Evolutionary conservation across 2,329 filamentous ascomycete species (phyloP), one percentile per base, ranked within the genome.

Genomic region (Xylogone sp.): DNA sequence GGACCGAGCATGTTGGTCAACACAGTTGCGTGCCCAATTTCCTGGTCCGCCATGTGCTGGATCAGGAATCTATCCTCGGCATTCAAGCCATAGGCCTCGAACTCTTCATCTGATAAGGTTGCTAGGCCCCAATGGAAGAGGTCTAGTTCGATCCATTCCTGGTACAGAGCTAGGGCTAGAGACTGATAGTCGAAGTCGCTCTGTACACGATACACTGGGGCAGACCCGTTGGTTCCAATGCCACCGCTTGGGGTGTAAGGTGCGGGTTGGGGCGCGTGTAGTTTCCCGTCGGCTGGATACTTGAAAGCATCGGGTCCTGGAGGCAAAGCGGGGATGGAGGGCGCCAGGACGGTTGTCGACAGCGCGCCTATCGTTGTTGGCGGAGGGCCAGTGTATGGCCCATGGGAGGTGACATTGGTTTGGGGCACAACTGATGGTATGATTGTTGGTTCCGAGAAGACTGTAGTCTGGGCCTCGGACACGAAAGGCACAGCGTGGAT

Each of bases 171-270:
- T 12, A 94, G 74, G 0, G 83, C 79, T 24, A 94, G 76, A 45
- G 87, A 91, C 65, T 93, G 78, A 65, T 86, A 94, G 68, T 94
- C 90, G 63, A 91, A 94, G 63, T 95, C 90, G 56, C 85, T 89
- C 61, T 89, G 78, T 0, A 88, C 84, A 54, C 86, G 83, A 68
- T 93, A 93, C 1, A 90, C 81, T 1, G 88, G 88, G 43, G 78
- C 76, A 0, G 82, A 81, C n/a, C 88, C 88, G 54, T 93, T 92
- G 43, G 88, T 91, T 2, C 88, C 88, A 1, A 87, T 69, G 12
- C 90, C 90, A 52, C 89, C 88, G 34, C 75, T 79, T 0, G 89
- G 90, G 0, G 78, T 80, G 69, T 86, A 93, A 0, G 88, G 88
- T 1, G 83, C 83, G 1, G 88, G 87, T 67, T 88, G 71, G 1